A percentile compares a stretch with the other conserved stretches of the same genome.
phyloP scores from a whole-genome alignment of 139 green algal genomes.

The Tetratostichococcus sp. region DNA sequence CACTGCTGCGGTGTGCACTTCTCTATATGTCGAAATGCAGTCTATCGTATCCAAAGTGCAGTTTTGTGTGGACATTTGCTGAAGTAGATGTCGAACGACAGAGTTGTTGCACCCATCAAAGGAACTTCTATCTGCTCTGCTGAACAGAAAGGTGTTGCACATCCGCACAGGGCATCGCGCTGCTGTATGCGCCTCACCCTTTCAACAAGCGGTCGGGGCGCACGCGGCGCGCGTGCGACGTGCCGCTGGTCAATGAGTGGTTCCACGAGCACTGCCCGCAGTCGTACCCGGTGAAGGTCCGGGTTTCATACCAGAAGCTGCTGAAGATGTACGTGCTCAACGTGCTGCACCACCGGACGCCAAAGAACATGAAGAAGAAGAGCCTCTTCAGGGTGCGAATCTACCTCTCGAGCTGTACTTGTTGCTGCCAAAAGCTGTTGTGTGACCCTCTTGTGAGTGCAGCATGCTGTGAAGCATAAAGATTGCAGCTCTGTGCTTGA shows the following conservation, averaged over 20 bases:
- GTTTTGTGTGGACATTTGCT: no score
- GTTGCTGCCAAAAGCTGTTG: no score
- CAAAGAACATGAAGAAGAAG: conserved; percentile 93
- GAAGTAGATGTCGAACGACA: no score
- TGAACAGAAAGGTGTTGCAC: no score
- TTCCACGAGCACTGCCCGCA: conserved; percentile 90
- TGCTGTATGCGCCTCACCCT: conserved; percentile 91
- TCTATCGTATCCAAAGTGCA: no score
- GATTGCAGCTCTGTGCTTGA: no score
- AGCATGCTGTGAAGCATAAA: no score
- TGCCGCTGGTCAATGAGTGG: conserved; percentile 94
- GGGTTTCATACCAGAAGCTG: conserved; percentile 99
- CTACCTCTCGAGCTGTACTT: no score
- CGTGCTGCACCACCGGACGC: conserved; percentile 85
- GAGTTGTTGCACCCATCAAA: no score
- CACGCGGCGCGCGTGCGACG: conserved; percentile 84
- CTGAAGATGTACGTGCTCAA: conserved; percentile 99
- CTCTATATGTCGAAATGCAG: no score
- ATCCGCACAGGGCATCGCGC: conserved; percentile 71
- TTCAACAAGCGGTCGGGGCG: conserved; percentile 89
- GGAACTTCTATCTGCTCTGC: no score
- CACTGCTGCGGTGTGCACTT: conserved; percentile 51
- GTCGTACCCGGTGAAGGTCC: conserved; percentile 92
- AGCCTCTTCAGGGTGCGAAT: conserved; percentile 66
- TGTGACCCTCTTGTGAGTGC: no score